Conservation (phyloP, 2,329 filamentous ascomycete genomes). For the Alternaria sp. region DNA sequence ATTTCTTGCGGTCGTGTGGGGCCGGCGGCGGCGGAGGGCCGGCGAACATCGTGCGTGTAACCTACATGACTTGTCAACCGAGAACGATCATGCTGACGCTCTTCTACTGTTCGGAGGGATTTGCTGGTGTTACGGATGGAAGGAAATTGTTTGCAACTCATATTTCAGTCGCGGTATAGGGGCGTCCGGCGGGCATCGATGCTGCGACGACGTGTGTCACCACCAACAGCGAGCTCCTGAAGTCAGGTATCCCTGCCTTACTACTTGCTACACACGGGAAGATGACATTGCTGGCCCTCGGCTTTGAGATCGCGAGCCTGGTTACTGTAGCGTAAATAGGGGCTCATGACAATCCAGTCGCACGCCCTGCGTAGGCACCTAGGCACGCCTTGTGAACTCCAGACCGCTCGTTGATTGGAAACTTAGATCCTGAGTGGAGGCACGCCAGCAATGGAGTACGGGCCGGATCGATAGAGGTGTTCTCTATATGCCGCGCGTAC, state of each 20-base stretch:
- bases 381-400: neutral
- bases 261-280: neutral
- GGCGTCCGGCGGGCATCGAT: neutral
- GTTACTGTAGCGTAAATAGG: neutral
- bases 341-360: neutral
- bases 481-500: neutral
- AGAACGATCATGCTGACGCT: neutral
- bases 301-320: neutral
- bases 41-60: slow-evolving; percentile 1
- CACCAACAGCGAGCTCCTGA: neutral
- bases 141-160: too few relatives aligned
- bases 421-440: neutral
- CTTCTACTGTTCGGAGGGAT: neutral
- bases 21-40: slow-evolving; percentile 3
- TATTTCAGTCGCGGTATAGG: neutral
- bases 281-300: neutral
- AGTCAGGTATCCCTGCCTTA: too few relatives aligned
- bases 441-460: neutral
- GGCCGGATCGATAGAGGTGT: neutral
- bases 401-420: neutral
- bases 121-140: neutral
- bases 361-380: neutral
- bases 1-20: slow-evolving; percentile 8
- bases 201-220: neutral
- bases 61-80: neutral